phyloP scores from a whole-genome alignment of 495 filamentous ascomycete genomes.

The Aspergillus olivimuriae region DNA sequence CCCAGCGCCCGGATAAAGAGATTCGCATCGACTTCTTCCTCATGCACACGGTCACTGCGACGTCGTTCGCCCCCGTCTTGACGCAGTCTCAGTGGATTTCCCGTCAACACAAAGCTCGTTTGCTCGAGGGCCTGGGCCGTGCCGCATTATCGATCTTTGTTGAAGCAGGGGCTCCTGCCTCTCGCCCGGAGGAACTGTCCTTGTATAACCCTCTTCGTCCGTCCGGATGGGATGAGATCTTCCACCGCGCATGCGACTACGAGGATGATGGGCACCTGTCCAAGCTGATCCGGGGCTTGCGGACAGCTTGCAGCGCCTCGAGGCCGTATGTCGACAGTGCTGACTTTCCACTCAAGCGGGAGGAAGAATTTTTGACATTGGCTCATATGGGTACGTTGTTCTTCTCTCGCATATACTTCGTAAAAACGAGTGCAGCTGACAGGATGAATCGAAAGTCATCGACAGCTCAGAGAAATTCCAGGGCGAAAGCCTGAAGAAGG shows the following conservation, averaged over 20 bases:
- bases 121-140: conserved; percentile 33
- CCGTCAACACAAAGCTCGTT: conserved; percentile 16
- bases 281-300: conserved; percentile 32
- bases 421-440: too few species aligned
- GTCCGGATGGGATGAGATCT: conserved; percentile 26
- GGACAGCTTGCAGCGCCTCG: conserved; percentile 20
- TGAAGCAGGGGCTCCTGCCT: conserved; percentile 14
- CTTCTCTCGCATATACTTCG: too few species aligned
- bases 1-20: conserved; percentile 22
- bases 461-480: conserved; percentile 16
- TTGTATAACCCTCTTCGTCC: conserved; percentile 14
- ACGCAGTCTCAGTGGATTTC: conserved; percentile 23
- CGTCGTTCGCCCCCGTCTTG: conserved; percentile 24
- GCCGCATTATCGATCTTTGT: conserved; percentile 31
- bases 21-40: conserved; percentile 36
- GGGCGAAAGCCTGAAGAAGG: conserved; percentile 4
- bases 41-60: conserved; percentile 33
- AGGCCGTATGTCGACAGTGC: conserved; percentile 7
- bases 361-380: conserved; percentile 27
- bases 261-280: conserved; percentile 34
- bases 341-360: conserved; percentile 18
- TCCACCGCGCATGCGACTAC: conserved; percentile 17
- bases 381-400: conserved; percentile 22
- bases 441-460: conserved; percentile 10
- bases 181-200: conserved; percentile 11